phyloP scores from a whole-genome alignment of 306 rosid species.

The Vigna hirtella region DNA sequence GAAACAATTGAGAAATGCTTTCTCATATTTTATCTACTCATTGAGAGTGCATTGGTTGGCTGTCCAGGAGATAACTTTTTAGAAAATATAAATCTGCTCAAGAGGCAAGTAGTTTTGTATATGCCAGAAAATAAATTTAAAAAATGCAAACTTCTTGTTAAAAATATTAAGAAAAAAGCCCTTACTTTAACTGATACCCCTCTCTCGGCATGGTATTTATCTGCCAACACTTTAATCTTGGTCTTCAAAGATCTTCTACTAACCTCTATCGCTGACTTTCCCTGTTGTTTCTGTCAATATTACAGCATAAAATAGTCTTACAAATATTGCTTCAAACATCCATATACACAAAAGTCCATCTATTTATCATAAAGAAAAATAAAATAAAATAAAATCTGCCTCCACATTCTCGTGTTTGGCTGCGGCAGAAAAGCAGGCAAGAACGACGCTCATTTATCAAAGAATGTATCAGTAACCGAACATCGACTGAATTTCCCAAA shows the following conservation, averaged over 20 bases:
- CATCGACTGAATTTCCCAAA: not conserved
- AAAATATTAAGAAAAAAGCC: not conserved
- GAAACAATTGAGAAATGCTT: not conserved
- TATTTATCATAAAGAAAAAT: not conserved
- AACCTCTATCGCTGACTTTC: conserved; percentile 43
- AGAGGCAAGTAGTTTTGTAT: not conserved
- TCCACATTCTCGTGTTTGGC: not conserved
- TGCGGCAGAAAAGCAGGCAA: not conserved
- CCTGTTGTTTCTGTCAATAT: conserved; percentile 49
- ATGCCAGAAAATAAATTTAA: not conserved
- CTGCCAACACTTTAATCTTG: conserved; percentile 54
- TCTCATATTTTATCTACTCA: not conserved
- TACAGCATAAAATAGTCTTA: not conserved
- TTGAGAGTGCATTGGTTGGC: too few species aligned
- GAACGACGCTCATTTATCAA: not conserved
- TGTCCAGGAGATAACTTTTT: not conserved
- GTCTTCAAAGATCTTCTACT: not conserved
- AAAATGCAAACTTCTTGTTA: not conserved
- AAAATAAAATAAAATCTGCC: not conserved
- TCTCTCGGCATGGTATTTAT: conserved; percentile 65
- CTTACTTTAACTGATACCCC: conserved; percentile 50
- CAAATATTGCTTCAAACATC: not conserved
- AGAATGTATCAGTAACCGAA: conserved; percentile 15
- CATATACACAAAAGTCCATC: not conserved
- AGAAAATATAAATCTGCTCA: not conserved